A percentile compares a stretch with the other conserved stretches of the same genome.
Conservation (phyloP, 208 protist species). For the Acanthamoeba lenticulata region DNA sequence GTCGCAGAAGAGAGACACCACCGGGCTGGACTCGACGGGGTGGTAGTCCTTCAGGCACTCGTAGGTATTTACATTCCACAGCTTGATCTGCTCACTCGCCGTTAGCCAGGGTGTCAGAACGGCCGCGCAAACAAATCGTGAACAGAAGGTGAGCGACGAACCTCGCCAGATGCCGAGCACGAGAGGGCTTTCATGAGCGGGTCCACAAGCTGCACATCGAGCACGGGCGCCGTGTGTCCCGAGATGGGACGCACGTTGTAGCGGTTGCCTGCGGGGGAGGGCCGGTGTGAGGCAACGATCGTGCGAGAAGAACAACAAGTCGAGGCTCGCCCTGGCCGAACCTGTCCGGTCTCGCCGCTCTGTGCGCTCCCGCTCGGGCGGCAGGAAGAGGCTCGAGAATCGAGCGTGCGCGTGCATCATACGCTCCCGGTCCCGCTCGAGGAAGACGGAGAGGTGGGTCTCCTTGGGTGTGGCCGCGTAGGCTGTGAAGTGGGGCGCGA, state of each 20-base stretch:
- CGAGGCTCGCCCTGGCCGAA: too few relatives aligned
- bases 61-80: slow-evolving; percentile 19
- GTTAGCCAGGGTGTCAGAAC: too few relatives aligned
- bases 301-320: not conserved
- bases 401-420: not conserved
- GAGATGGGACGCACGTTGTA: not conserved
- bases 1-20: not conserved
- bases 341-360: slow-evolving; percentile 4
- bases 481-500: not conserved
- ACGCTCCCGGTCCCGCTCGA: not conserved
- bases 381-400: not conserved
- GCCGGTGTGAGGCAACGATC: too few relatives aligned
- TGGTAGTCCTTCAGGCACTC: not conserved
- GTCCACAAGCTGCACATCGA: not conserved
- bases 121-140: too few relatives aligned
- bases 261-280: not conserved
- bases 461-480: not conserved
- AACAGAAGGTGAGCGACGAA: not conserved
- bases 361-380: not conserved
- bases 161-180: not conserved
- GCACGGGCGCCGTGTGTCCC: not conserved
- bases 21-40: not conserved
- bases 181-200: slow-evolving; percentile 3
- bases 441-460: slow-evolving; percentile 16
- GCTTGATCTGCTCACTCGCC: not conserved